Conservation (phyloP, 768 basidiomycete species). For the Mycena amicta region DNA sequence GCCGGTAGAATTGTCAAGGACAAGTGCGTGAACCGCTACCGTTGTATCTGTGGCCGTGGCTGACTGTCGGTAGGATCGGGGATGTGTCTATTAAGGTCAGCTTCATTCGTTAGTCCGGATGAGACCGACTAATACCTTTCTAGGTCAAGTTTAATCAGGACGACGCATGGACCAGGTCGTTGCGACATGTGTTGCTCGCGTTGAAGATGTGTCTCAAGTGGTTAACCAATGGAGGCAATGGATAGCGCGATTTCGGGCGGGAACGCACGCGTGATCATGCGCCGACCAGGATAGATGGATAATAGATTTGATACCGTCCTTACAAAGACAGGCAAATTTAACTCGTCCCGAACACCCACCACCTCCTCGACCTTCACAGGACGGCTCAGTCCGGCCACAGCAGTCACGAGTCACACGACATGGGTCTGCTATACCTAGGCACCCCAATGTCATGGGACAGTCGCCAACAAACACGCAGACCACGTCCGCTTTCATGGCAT, state of each 20-base stretch:
- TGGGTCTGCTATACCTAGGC: constrained; percentile 93
- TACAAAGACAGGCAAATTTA: too few species aligned
- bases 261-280: too few species aligned
- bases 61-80: constrained; percentile 71
- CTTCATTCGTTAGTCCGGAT: constrained; percentile 52
- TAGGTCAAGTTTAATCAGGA: too few species aligned
- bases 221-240: constrained; percentile 77
- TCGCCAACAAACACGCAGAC: constrained; percentile 83
- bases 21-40: constrained; percentile 70
- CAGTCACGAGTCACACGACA: too few species aligned
- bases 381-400: too few species aligned
- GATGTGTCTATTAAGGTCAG: constrained; percentile 93
- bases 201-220: constrained; percentile 88
- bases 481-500: constrained; percentile 93
- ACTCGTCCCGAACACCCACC: too few species aligned
- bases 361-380: too few species aligned
- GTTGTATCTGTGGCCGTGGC: constrained; percentile 6
- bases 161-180: constrained; percentile 92
- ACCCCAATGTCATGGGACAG: constrained; percentile 92
- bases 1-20: constrained; percentile 82
- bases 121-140: too few species aligned
- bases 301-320: too few species aligned
- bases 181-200: constrained; percentile 88
- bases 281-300: too few species aligned
- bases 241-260: too few species aligned